phyloP scores from a whole-genome alignment of 2,329 filamentous ascomycete species.

The Verticillium dahliae region DNA sequence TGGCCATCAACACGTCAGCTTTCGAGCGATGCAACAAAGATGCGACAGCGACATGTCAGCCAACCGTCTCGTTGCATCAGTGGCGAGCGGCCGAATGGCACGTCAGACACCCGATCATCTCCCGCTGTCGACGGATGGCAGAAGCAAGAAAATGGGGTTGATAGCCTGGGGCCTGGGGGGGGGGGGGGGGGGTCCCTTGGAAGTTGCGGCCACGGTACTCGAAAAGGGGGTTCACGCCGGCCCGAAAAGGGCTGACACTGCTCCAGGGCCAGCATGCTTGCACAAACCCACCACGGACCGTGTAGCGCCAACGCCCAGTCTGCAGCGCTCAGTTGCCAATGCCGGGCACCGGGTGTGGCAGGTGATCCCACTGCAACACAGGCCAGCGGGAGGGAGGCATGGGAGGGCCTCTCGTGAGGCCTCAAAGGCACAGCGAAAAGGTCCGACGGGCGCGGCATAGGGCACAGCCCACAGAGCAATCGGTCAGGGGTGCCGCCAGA shows the following conservation, averaged over 20 bases:
- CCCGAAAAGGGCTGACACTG: neutral
- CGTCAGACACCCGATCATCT: neutral
- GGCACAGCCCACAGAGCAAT: neutral
- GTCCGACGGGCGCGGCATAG: neutral
- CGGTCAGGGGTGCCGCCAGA: neutral
- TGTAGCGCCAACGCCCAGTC: neutral
- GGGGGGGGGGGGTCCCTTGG: too few species aligned
- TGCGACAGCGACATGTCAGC: neutral
- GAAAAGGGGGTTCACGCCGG: neutral
- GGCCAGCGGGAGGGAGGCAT: too few species aligned
- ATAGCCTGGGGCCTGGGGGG: neutral
- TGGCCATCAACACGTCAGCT: neutral
- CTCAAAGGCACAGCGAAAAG: neutral
- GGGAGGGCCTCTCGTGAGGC: too few species aligned
- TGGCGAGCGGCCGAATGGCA: neutral
- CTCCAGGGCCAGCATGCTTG: neutral
- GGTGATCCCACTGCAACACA: neutral
- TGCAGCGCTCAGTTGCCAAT: neutral
- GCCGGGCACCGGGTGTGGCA: neutral
- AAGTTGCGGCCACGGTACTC: neutral
- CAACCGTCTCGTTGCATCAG: neutral
- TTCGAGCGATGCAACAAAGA: neutral
- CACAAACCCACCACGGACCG: neutral
- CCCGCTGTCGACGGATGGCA: neutral
- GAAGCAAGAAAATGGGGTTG: neutral